Conservation (phyloP, 495 filamentous ascomycete genomes). For the Chaetomium tenue region DNA sequence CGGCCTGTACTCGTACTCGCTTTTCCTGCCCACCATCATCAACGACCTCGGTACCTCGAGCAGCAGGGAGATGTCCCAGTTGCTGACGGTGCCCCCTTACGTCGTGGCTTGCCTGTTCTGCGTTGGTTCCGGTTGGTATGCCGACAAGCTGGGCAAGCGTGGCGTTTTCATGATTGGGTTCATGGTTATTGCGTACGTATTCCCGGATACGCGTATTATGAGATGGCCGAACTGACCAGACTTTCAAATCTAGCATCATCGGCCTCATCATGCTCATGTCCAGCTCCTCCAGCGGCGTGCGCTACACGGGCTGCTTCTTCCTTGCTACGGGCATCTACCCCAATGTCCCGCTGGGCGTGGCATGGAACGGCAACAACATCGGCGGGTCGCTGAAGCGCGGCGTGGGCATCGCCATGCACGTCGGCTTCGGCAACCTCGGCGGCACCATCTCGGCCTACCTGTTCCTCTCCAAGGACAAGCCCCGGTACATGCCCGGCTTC, state of each 20-base stretch:
- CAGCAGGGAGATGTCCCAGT: constrained; percentile 54
- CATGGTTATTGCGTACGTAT: constrained; percentile 41
- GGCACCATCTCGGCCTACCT: constrained; percentile 70
- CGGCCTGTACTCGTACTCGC: constrained; percentile 64
- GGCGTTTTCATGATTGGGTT: constrained; percentile 60
- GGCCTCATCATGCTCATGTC: constrained; percentile 66
- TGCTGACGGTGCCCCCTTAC: constrained; percentile 61
- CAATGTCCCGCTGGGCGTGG: constrained; percentile 66
- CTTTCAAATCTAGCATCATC: constrained; percentile 40
- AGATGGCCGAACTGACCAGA: constrained; percentile 29
- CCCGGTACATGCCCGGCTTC: constrained; percentile 63
- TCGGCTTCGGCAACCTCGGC: constrained; percentile 74
- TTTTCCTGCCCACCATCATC: constrained; percentile 68
- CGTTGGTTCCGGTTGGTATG: constrained; percentile 51
- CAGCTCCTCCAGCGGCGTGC: constrained; percentile 43
- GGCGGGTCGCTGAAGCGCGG: constrained; percentile 76
- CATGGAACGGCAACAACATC: constrained; percentile 81
- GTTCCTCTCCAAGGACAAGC: constrained; percentile 58
- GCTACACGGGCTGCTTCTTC: constrained; percentile 71
- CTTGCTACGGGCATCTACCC: constrained; percentile 70
- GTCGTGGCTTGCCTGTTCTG: constrained; percentile 53
- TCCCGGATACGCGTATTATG: not conserved
- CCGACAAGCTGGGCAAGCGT: constrained; percentile 51
- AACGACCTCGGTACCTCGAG: constrained; percentile 53
- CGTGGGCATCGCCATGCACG: constrained; percentile 79